A percentile compares a stretch with the other conserved stretches of the same genome.
phyloP scores from a whole-genome alignment of 306 rosid genomes.

The Alnus rubra region DNA sequence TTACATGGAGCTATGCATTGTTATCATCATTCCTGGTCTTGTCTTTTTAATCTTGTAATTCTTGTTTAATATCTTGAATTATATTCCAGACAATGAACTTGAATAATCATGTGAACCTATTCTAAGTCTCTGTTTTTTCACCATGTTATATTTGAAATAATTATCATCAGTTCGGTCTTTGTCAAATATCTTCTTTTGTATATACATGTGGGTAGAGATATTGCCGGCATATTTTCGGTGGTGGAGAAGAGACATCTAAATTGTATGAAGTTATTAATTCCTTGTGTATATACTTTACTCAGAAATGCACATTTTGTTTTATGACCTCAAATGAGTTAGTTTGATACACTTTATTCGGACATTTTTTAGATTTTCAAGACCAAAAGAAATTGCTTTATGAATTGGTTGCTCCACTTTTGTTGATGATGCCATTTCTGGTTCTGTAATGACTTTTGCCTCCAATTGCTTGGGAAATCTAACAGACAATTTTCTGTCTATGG shows the following conservation, averaged over 20 bases:
- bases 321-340: not conserved
- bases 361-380: not conserved
- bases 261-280: not conserved
- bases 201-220: not conserved
- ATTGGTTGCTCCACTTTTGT: not conserved
- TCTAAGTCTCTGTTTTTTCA: not conserved
- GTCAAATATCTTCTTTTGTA: not conserved
- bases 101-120: not conserved
- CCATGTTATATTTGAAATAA: not conserved
- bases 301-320: too few species aligned
- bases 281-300: not conserved
- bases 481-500: not conserved
- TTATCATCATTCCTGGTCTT: too few species aligned
- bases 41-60: too few species aligned
- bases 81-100: too few species aligned
- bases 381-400: not conserved
- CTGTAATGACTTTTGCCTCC: not conserved
- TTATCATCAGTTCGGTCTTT: not conserved
- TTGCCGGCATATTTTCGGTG: not conserved
- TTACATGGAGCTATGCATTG: too few species aligned
- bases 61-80: too few species aligned
- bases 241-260: not conserved
- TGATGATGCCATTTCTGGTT: not conserved
- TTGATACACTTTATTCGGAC: not conserved
- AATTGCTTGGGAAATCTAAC: not conserved